Conservation (phyloP, 768 basidiomycete genomes). For the Rhodotorula kratochvilovae region DNA sequence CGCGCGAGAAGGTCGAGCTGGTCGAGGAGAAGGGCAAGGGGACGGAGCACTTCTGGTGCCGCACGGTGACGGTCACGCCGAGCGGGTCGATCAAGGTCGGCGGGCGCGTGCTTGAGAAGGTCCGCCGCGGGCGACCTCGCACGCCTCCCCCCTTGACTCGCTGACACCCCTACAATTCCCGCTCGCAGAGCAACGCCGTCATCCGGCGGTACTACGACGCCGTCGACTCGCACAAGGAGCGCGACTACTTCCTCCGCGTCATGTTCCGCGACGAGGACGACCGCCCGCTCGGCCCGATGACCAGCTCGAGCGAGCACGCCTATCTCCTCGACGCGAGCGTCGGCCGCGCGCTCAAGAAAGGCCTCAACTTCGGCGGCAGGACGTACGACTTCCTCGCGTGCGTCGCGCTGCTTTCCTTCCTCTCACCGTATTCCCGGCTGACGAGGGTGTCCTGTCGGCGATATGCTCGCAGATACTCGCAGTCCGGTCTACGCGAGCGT, state of each 20-base stretch:
- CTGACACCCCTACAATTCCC: too few species aligned
- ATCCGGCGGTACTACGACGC: conserved; percentile 15
- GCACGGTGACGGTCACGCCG: conserved; percentile 14
- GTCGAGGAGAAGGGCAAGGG: not conserved
- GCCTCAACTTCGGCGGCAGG: conserved; percentile 13
- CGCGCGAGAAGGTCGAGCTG: not conserved
- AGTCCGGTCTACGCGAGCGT: conserved; percentile 11
- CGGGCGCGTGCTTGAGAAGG: conserved; percentile 20
- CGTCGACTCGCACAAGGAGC: not conserved
- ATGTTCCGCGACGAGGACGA: conserved; percentile 30
- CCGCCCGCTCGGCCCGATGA: not conserved
- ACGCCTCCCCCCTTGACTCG: too few species aligned
- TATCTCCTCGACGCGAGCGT: conserved; percentile 9
- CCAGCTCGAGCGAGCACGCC: not conserved
- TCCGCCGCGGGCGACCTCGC: not conserved
- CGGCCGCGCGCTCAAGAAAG: not conserved
- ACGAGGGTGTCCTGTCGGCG: too few species aligned
- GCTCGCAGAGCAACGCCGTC: conserved; percentile 16
- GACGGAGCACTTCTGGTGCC: conserved; percentile 4
- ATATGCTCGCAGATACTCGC: conserved; percentile 19
- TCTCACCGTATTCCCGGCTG: not conserved
- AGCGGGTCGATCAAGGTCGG: conserved; percentile 4
- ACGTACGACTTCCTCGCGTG: conserved; percentile 25
- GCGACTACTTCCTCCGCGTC: conserved; percentile 23
- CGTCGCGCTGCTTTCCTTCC: not conserved